A percentile compares a stretch with the other conserved stretches of the same genome.
These are phyloP conservation scores for Colletotrichum noveboracense DNA, from an alignment of 2,329 filamentous ascomycete species.

Conservation along the genomic window DNA sequence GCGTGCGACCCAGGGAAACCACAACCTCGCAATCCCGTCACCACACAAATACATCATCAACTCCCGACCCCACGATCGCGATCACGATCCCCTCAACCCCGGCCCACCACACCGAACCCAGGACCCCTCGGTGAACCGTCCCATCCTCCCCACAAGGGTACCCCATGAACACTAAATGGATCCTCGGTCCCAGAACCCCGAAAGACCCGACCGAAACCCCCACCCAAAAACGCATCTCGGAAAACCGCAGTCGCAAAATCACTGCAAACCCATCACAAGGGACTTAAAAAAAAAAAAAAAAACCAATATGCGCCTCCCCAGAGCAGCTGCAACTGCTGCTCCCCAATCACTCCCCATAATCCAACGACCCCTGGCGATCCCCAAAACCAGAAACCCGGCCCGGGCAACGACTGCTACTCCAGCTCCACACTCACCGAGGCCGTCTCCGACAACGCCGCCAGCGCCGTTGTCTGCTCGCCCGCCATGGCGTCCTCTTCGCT, in stretches of 20 bases:
- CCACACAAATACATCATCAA: no score
- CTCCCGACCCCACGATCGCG: not conserved
- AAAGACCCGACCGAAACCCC: not conserved
- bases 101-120: not conserved
- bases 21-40: no score
- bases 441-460: not conserved
- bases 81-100: not conserved
- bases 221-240: not conserved
- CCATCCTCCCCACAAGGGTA: not conserved
- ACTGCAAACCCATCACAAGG: not conserved
- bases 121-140: not conserved
- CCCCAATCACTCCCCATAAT: constrained; percentile 3
- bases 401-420: not conserved
- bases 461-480: not conserved
- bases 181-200: not conserved
- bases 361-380: not conserved
- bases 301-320: constrained; percentile 2
- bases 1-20: no score
- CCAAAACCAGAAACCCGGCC: not conserved
- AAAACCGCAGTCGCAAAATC: not conserved
- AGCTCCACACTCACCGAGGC: not conserved
- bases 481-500: not conserved
- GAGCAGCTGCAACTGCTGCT: not conserved
- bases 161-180: not conserved
- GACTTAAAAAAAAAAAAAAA: not conserved